Base-by-base conservation (phyloP, 495 filamentous ascomycete species). In the Tuber magnatum region DNA sequence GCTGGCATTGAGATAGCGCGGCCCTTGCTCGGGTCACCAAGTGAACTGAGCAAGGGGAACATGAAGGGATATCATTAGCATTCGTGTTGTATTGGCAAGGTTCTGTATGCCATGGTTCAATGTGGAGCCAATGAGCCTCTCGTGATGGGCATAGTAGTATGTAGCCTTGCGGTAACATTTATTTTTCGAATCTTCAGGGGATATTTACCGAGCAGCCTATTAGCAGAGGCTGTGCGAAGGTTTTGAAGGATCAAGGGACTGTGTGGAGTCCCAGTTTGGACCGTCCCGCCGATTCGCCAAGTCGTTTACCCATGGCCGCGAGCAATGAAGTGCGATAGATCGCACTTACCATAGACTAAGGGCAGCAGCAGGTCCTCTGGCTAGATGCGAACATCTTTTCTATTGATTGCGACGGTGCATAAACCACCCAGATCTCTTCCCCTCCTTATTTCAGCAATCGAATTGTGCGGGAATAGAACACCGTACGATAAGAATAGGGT, bases 91-190 rank as follows among this genome's bases (percentile, higher is more conserved):
- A 65, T 65, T 65, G 56, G 56, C 18, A 65, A 65, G 56, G 56
- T 35, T 65, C 16, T 65, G 28, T 20, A 65, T 65, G 56, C 56
- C 18, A 35, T 28, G 10, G 56, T 7, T 32, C 12, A 35, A 35
- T 65, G 56, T 35, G 56, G 56, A 35, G 56, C 56, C 56, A 65
- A 65, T 35, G 56, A 35, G 28, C 56, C 20, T 65, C 56, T 8
- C 28, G 35, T 65, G 56, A 65, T 65, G 56, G 28, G 28, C 56
- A 65, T 20, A 20, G 56, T 18, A 35, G 12, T 65, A 65, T 65
- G 56, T 35, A 65, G 56, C 56, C 28, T 65, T 65, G 56, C 56
- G 56, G 56, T 65, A 65, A 65, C 28, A 65, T 65, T 65, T 65
- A 65, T 65, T 65, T 65, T 65, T 65, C 56, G 28, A 65, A 65